Base-by-base conservation (phyloP, 2,329 filamentous ascomycete genomes). In the Ophiosphaerella herpotricha region DNA sequence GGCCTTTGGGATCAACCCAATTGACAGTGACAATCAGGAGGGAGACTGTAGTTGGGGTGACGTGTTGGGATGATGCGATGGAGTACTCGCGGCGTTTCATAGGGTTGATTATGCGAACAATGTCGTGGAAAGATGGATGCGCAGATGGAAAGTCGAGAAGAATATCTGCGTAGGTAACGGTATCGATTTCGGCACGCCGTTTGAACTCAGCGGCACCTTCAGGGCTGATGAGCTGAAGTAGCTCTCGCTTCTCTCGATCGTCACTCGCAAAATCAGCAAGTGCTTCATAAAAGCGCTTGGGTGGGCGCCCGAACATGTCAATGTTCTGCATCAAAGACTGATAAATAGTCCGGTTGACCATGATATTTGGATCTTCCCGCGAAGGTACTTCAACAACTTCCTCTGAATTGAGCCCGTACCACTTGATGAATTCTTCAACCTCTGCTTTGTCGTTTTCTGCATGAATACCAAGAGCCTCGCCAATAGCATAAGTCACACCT, bases 41-140 rank as follows among this genome's bases (percentile, higher is more conserved):
- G 7, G 92, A 85, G 50, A 99, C 91, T n/a, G 85, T 86, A 68
- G 80, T 92, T 16, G 94, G 92, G 0, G 90, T 92, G 35, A 97
- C 93, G 65, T 93, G 91, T 77, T 99, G 94, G 47, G 91, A 94
- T 3, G 94, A 97, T 16, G 94, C 94, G 62, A 99, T 97, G n/a
- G 91, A 96, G 82, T 99, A 99, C 77, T 99, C 94, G 66, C 94
- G 85, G 54, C 94, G 90, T 83, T 99, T 99, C 80, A 96, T 86
- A 11, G 94, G 93, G 58, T 82, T 84, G 58, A 99, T 89, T 54
- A 99, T 91, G 67, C 87, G 88, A 57, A 89, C 84, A 49, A 99
- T 87, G 63, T 97, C 91, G 69, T 91, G 85, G 85, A 97, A 94
- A 52, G 80, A 80, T 5, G 93, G 94, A 64, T 88, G 92, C 1